Evolutionary conservation across 108 stramenopile genomes (phyloP).

Genomic region (Nitzschia palea): DNA sequence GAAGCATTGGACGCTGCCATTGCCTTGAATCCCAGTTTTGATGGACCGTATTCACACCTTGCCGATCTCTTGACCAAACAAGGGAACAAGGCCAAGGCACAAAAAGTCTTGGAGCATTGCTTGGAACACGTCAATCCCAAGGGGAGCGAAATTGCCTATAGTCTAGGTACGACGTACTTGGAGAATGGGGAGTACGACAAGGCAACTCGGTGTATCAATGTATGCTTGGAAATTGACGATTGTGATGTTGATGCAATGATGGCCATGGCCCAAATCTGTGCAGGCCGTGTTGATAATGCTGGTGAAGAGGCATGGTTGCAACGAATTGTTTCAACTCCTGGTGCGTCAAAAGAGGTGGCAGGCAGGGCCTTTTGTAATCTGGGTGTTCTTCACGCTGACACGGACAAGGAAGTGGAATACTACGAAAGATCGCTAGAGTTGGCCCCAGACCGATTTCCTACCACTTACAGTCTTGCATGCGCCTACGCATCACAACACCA

Average conservation of each 20-base stretch:
- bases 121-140: constrained; percentile 41
- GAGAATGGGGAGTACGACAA: constrained; percentile 25
- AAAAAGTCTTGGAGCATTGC: constrained; percentile 48
- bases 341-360: constrained; percentile 14
- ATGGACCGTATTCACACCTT: constrained; percentile 38
- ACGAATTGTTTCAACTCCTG: constrained; percentile 36
- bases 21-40: constrained; percentile 47
- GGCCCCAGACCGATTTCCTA: constrained; percentile 22
- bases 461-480: constrained; percentile 40
- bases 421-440: constrained; percentile 37
- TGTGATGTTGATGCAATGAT: constrained; percentile 46
- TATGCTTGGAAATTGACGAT: constrained; percentile 38
- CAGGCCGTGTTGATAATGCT: constrained; percentile 4
- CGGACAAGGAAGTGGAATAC: constrained; percentile 36
- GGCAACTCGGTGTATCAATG: constrained; percentile 31
- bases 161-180: constrained; percentile 32
- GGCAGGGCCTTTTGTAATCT: constrained; percentile 46
- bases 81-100: constrained; percentile 23
- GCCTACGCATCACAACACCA: constrained; percentile 35
- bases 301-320: constrained; percentile 25
- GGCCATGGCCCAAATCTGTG: constrained; percentile 23
- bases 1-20: constrained; percentile 50
- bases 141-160: constrained; percentile 39
- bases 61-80: constrained; percentile 24
- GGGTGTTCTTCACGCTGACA: constrained; percentile 38